phyloP scores from a whole-genome alignment of 176 grass and related monocot species.

The Ampelocalamus luodianensis region DNA sequence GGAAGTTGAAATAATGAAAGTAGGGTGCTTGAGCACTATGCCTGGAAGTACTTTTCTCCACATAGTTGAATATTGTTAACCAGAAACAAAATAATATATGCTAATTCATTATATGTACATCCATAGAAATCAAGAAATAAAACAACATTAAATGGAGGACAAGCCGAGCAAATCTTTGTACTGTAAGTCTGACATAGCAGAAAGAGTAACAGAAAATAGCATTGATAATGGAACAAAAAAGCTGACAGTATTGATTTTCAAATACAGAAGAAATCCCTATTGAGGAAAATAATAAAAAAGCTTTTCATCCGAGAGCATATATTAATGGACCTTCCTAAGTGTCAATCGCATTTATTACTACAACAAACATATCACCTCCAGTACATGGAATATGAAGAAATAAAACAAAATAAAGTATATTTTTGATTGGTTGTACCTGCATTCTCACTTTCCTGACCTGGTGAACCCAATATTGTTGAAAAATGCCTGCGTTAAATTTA shows the following conservation, averaged over 20 bases:
- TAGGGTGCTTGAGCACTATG: background rate
- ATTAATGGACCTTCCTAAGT: conserved; percentile 7
- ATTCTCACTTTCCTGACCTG: conserved; percentile 98
- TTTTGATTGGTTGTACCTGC: conserved; percentile 62
- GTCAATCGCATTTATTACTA: background rate
- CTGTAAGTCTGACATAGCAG: background rate
- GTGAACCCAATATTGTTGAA: conserved; percentile 98
- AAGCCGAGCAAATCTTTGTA: background rate
- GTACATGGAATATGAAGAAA: conserved; percentile 18
- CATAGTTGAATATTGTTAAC: background rate
- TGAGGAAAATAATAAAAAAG: background rate
- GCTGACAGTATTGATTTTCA: conserved; percentile 1
- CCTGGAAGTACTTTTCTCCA: background rate
- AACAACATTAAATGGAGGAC: background rate
- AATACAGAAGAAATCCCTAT: background rate
- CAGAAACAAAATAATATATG: background rate
- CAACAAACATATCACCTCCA: background rate
- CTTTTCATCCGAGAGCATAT: background rate
- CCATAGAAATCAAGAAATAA: background rate
- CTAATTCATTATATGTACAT: background rate
- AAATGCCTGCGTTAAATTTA: conserved; percentile 66
- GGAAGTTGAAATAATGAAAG: background rate
- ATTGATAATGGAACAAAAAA: background rate
- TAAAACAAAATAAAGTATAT: background rate
- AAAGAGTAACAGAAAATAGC: background rate